phyloP scores from a whole-genome alignment of 2,329 filamentous ascomycete species.

The Alternaria sp. region DNA sequence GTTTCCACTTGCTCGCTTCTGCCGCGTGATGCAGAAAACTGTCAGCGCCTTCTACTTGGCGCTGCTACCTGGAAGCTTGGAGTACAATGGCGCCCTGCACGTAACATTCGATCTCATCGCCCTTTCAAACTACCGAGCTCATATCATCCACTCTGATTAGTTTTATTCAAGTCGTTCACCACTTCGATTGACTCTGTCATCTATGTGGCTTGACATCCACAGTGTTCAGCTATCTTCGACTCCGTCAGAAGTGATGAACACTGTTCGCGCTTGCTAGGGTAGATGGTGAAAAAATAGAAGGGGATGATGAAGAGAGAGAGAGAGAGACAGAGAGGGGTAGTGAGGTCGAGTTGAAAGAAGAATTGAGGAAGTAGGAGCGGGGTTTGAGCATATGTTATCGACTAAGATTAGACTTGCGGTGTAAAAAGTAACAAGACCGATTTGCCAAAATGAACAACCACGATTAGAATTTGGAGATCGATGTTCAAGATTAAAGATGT shows the following conservation, averaged over 20 bases:
- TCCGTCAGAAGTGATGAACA: too few species aligned
- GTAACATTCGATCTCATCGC: background rate
- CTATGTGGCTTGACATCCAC: too few species aligned
- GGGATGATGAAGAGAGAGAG: background rate
- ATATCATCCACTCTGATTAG: background rate
- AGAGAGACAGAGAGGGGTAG: background rate
- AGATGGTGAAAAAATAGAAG: too few species aligned
- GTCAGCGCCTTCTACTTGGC: background rate
- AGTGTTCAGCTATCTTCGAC: too few species aligned
- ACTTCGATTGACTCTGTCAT: background rate
- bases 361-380: conserved; percentile 9
- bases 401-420: background rate
- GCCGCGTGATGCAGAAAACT: background rate
- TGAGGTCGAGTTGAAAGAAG: conserved; percentile 20
- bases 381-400: background rate
- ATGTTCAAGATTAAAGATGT: background rate
- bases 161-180: background rate
- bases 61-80: background rate
- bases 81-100: background rate
- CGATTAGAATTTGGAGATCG: background rate
- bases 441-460: background rate
- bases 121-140: background rate
- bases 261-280: too few species aligned
- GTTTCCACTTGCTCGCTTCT: background rate
- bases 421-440: too few species aligned